Base-by-base conservation (phyloP, 1,139 yeast genomes). In the Taphrina deformans region DNA sequence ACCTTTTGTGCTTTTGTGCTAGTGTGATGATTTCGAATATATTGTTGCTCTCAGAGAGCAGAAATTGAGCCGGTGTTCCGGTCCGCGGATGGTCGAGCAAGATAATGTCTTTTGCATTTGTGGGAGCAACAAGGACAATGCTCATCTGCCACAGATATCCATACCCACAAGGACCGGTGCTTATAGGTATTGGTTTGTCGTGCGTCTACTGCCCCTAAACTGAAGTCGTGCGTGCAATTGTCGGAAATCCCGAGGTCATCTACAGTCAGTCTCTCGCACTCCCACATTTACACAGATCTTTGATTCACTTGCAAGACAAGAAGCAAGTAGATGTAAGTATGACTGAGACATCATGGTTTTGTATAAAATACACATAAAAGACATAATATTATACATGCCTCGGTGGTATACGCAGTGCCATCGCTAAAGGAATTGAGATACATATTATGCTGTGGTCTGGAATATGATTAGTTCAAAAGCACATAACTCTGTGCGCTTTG, bases 1-100 rank as follows among this genome's bases (percentile, higher is more conserved):
- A 46, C 29, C 29, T 35, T 27, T 48, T 48, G 41, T 33, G 40
- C 21, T 29, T 12, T 14, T n/a, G 26, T 16, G 53, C 31, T 18
- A 59, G 45, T 4, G 40, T 38, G 26, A 59, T 59, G 41, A 59
- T 27, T 38, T 59, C 63, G 38, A 18, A 26, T 18, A 59, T 7
- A 4, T 5, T n/a, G 14, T 40, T 41, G 18, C 33, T 12, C 7
- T 14, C 24, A 1, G 35, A 2, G 21, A 38, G 27, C 3, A 59
- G 31, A 27, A 50, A 50, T 12, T 48, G 56, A 38, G 55, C 27
- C 10, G 53, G 50, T 23, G n/a, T 23, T 18, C 31, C 50, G 3
- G 63, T 59, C 27, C 53, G 53, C 1, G 63, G 63, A 41, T 59
- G 63, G 2, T 50, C 45, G 1, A 59, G 63, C 45, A 35, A 38